These are phyloP conservation scores for Xylariaceae sp. DNA, from an alignment of 2,329 filamentous ascomycete species.

Conservation along the genomic window DNA sequence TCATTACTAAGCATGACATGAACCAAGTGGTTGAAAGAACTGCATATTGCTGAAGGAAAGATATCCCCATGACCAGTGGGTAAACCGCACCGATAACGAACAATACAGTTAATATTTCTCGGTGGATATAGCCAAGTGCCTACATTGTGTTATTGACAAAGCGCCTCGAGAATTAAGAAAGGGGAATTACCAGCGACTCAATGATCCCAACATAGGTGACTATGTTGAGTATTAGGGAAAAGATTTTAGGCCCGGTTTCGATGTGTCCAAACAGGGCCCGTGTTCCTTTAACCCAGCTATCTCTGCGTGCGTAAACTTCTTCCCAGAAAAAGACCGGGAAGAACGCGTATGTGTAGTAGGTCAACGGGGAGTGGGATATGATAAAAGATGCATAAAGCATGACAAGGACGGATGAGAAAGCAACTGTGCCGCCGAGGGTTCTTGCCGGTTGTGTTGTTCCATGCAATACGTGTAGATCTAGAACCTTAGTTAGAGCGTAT, in stretches of 20 bases:
- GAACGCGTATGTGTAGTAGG: slow-evolving; percentile 89
- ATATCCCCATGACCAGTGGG: slow-evolving; percentile 73
- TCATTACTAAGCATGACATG: slow-evolving; percentile 79
- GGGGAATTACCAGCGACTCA: slow-evolving; percentile 68
- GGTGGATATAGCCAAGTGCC: slow-evolving; percentile 90
- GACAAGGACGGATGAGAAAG: slow-evolving; percentile 77
- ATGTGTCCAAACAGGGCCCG: slow-evolving; percentile 71
- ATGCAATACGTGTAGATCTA: slow-evolving; percentile 85
- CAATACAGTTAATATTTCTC: slow-evolving; percentile 81
- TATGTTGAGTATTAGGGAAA: slow-evolving; percentile 65
- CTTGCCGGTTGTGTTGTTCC: slow-evolving; percentile 67
- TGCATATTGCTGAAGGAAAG: slow-evolving; percentile 70
- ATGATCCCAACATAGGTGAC: slow-evolving; percentile 74
- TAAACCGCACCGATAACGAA: slow-evolving; percentile 78
- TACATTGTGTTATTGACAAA: slow-evolving; percentile 43
- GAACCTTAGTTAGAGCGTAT: slow-evolving; percentile 84
- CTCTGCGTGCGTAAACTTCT: slow-evolving; percentile 80
- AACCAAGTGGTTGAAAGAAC: slow-evolving; percentile 72
- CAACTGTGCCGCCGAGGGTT: slow-evolving; percentile 57
- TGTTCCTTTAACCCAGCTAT: slow-evolving; percentile 68
- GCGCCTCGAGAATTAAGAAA: neutral
- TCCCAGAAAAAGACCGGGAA: slow-evolving; percentile 98
- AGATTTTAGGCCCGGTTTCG: slow-evolving; percentile 57
- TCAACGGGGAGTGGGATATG: slow-evolving; percentile 75
- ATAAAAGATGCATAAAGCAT: slow-evolving; percentile 78